phyloP scores from a whole-genome alignment of 169 alveolate genomes.

The Plasmodium yoelii region DNA sequence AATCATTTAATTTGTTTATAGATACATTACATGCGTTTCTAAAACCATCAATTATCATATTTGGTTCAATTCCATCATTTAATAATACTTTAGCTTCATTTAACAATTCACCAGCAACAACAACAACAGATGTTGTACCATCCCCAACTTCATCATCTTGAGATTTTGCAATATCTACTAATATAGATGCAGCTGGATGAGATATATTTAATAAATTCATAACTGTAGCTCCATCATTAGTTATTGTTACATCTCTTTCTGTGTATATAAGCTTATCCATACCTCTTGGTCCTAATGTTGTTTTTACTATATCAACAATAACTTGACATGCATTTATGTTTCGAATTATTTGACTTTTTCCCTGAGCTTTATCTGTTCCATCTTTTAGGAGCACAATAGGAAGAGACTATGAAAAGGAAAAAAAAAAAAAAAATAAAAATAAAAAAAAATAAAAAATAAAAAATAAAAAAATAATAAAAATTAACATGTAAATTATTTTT shows the following conservation, averaged over 20 bases:
- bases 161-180: slow-evolving; percentile 97
- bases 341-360: slow-evolving; percentile 95
- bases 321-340: slow-evolving; percentile 97
- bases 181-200: slow-evolving; percentile 98
- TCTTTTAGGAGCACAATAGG: slow-evolving; percentile 96
- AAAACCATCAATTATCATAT: slow-evolving; percentile 95
- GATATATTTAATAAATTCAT: slow-evolving; percentile 93
- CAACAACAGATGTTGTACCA: slow-evolving; percentile 96
- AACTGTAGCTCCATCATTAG: slow-evolving; percentile 99
- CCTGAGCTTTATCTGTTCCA: slow-evolving; percentile 97
- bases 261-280: slow-evolving; percentile 97
- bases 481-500: neutral
- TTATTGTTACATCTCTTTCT: slow-evolving; percentile 92
- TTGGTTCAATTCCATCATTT: slow-evolving; percentile 97
- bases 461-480: neutral
- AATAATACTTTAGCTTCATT: slow-evolving; percentile 95
- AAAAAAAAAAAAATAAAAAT: no score
- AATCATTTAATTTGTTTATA: slow-evolving; percentile 81
- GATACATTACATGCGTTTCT: slow-evolving; percentile 93
- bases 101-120: slow-evolving; percentile 96
- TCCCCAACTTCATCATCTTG: slow-evolving; percentile 98
- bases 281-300: slow-evolving; percentile 98
- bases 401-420: slow-evolving; percentile 79
- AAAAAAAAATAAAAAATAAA: neutral
- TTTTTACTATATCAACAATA: slow-evolving; percentile 93